Percentiles rank a stretch among this genome's conserved stretches.
phyloP scores from a whole-genome alignment of 495 filamentous ascomycete genomes.

The Polyplosphaeria fusca region DNA sequence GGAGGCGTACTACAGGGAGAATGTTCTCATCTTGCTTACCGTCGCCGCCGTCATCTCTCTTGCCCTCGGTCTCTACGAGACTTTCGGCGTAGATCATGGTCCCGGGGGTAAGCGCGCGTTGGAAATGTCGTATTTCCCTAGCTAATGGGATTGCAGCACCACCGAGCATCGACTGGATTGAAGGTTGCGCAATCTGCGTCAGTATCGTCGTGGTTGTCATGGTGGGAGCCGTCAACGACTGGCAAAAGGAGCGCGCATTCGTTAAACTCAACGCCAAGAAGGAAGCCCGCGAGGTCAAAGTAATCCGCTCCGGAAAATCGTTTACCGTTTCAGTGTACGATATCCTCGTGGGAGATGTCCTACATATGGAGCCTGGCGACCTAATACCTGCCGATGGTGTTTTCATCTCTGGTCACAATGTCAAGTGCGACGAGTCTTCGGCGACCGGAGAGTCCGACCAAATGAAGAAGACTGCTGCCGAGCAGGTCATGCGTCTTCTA shows the following conservation, averaged over 20 bases:
- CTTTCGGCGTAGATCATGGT: conserved; percentile 44
- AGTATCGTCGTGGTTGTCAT: conserved; percentile 45
- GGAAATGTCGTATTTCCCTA: too few species aligned
- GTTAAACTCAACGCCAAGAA: conserved; percentile 49
- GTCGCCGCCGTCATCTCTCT: conserved; percentile 77
- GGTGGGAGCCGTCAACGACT: conserved; percentile 47
- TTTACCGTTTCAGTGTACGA: conserved; percentile 76
- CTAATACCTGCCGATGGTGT: conserved; percentile 54
- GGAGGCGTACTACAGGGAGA: conserved; percentile 75
- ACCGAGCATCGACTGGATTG: conserved; percentile 45
- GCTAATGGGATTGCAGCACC: too few species aligned
- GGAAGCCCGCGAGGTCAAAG: conserved; percentile 62
- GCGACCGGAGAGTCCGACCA: conserved; percentile 68
- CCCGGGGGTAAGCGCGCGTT: too few species aligned
- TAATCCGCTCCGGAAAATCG: conserved; percentile 72
- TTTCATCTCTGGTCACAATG: conserved; percentile 48
- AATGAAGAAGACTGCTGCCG: conserved; percentile 62
- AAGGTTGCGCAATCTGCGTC: conserved; percentile 48
- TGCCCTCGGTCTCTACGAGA: conserved; percentile 71
- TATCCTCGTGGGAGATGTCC: conserved; percentile 77
- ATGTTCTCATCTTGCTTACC: conserved; percentile 74
- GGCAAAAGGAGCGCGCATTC: conserved; percentile 47
- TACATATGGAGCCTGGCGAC: conserved; percentile 81
- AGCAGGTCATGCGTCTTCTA: conserved; percentile 81
- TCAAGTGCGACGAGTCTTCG: conserved; percentile 66